These are phyloP conservation scores for Nicotiana paniculata DNA, from an alignment of 257 asterid species.

Conservation along the genomic window DNA sequence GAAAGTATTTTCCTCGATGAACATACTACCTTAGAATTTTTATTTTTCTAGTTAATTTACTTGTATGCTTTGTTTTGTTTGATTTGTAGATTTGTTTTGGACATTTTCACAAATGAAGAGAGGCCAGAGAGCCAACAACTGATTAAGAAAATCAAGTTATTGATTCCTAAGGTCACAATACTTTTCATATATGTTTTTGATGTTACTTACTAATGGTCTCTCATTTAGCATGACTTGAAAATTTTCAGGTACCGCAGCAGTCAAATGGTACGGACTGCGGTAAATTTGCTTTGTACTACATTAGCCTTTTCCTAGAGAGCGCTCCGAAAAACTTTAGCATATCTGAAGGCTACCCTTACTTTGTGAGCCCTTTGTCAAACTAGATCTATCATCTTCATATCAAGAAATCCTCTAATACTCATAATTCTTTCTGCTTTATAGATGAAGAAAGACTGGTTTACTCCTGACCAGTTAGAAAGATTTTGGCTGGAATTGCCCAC, in stretches of 20 bases:
- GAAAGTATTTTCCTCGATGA: constrained; percentile 32
- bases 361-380: constrained; percentile 41
- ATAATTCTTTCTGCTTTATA: constrained; percentile 5
- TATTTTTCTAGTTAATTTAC: not conserved
- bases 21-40: not conserved
- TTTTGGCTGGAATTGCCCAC: constrained; percentile 33
- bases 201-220: not conserved
- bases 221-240: not conserved
- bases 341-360: constrained; percentile 52
- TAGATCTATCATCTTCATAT: not conserved
- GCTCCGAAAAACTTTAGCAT: constrained; percentile 40
- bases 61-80: not conserved
- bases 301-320: constrained; percentile 37
- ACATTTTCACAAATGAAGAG: constrained; percentile 30
- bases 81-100: constrained; percentile 42
- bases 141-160: constrained; percentile 37
- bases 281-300: constrained; percentile 42
- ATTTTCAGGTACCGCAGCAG: constrained; percentile 73
- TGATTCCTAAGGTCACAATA: constrained; percentile 48
- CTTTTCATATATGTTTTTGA: constrained; percentile 3
- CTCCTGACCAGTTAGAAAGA: constrained; percentile 31
- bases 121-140: constrained; percentile 24
- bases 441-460: constrained; percentile 63
- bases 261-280: constrained; percentile 49
- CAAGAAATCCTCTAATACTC: not conserved